phyloP scores from a whole-genome alignment of 331 rosid genomes.

The Spiraea crenata region DNA sequence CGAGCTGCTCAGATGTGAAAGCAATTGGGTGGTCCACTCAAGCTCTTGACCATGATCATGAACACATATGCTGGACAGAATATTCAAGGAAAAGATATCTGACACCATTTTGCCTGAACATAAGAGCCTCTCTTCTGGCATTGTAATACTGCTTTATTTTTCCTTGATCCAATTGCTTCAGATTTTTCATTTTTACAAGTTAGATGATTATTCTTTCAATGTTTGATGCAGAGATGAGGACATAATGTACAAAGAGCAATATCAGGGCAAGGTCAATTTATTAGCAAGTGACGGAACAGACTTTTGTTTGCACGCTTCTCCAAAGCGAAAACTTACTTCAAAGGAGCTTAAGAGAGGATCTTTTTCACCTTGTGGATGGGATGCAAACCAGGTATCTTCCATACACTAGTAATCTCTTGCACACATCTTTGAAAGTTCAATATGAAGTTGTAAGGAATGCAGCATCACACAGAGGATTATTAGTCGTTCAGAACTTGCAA shows the following conservation, averaged over 20 bases:
- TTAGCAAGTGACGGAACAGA: constrained; percentile 40
- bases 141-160: constrained; percentile 47
- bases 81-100: constrained; percentile 31
- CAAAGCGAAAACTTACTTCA: constrained; percentile 58
- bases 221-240: constrained; percentile 43
- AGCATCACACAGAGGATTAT: no score
- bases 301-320: constrained; percentile 75
- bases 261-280: constrained; percentile 61
- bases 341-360: constrained; percentile 55
- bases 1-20: constrained; percentile 54
- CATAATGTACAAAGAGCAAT: constrained; percentile 36
- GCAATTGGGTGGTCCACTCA: constrained; percentile 75
- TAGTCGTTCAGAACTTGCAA: no score
- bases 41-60: constrained; percentile 42
- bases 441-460: neutral
- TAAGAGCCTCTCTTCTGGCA: constrained; percentile 50
- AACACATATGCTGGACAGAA: constrained; percentile 77
- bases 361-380: constrained; percentile 65
- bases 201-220: constrained; percentile 11
- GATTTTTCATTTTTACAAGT: constrained; percentile 3
- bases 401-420: constrained; percentile 1
- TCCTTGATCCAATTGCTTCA: constrained; percentile 19
- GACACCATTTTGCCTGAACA: constrained; percentile 65
- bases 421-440: neutral
- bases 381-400: constrained; percentile 68